Evolutionary conservation across 768 basidiomycete species (phyloP), one percentile per base, ranked within the genome.

Genomic region (Suillus ampliporus): DNA sequence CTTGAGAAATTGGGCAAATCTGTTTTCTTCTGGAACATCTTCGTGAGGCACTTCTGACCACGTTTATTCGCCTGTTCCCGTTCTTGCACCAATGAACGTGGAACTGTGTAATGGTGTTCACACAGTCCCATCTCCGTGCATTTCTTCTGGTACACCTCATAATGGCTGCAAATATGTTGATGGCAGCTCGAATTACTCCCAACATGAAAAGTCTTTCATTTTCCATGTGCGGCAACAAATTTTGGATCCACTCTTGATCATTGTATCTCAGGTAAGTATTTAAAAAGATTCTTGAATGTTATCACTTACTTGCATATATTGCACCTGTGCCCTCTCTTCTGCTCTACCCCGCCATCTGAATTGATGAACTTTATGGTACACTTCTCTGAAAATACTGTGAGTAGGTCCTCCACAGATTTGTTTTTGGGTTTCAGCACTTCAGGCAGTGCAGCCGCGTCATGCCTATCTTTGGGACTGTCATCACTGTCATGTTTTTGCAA

Each of bases 1-100:
- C 60, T 41, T n/a, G 69, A 61, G 44, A 68, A 70, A 31, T 58
- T 61, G n/a, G 48, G 17, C 38, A 43, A 35, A 10, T 50, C 53
- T 34, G 15, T 7, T 7, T 10, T 7, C 34, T 23, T 35, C 35
- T 34, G 11, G 26, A 56, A 43, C 11, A 35, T 43, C 23, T 31
- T 31, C 6, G 7, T 40, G 11, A 61, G 34, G 5, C 4, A 5
- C 44, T 31, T 17, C 31, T 57, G 41, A 31, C 26, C 8, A 4
- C 43, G 19, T 43, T 28, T 35, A 2, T 35, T 57, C 4, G 13
- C 13, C 19, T 61, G 34, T 35, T 44, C 23, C 23, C 8, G 21
- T 35, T 13, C 13, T 23, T 14, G 19, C 21, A 11, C 17, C 40
- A 61, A 14, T 23, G 53, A 26, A 15, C 21, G 10, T 15, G 54